Base-by-base conservation (phyloP, 1,139 yeast species). In the Suhomyces kunorum region DNA sequence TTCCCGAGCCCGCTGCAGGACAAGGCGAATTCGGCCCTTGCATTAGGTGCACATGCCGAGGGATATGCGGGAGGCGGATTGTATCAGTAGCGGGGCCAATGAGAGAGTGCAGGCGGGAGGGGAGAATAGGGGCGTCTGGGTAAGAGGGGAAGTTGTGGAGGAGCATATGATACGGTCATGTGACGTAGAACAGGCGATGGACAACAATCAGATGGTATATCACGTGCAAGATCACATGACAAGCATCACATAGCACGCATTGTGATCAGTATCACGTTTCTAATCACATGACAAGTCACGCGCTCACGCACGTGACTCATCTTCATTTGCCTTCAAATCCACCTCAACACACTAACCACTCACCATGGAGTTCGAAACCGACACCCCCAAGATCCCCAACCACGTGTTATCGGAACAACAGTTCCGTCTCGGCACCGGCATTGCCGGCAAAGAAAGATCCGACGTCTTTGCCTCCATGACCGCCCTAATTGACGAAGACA, bases 401-500 rank as follows among this genome's bases (percentile, higher is more conserved):
- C 84, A 85, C 63, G 74, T 71, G 48, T 78, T 90, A 37, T 83
- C 96, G 13, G 90, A 88, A 57, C 72, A 78, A 47, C 87, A 89
- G 37, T 89, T 86, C 61, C 72, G 80, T 38, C 70, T 87, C 45
- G 66, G 44, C 26, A 66, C 72, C 3, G 61, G 58, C 20, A 53
- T 65, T 33, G 57, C 57, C 43, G 17, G 33, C 12, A 30, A 33
- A n/a, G 46, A 38, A 20, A 44, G 47, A 14, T 57, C 60, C 32
- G 67, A 63, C 30, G 63, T 83, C 24, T 61, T 71, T 38, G 54
- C 63, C 23, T 74, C 75, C 34, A 69, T 90, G 39, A 52, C 78
- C 36, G 68, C 65, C 27, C 68, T 76, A 36, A 81, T 92, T 56
- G 73, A 74, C 49, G 66, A 70, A 23, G 79, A 82, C 34, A 72